Base-by-base conservation (phyloP, 129 eudicot genomes). In the Flaveria trinervia region DNA sequence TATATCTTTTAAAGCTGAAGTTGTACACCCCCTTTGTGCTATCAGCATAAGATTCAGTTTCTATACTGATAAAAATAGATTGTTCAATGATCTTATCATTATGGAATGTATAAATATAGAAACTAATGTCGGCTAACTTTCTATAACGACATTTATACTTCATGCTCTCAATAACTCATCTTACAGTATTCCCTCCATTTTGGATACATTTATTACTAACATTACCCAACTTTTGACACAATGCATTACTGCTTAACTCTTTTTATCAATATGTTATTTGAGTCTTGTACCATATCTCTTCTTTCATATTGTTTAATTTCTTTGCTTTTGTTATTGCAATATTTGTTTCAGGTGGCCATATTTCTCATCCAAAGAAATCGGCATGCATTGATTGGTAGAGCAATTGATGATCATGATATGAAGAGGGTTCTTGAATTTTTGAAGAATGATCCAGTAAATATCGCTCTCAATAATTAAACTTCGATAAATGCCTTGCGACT, bases 341-440 rank as follows among this genome's bases (percentile, higher is more conserved):
- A 45, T 33, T 68, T 59, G 43, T 52, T 17, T 71, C 93, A 94
- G 98, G 98, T 94, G 56, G 98, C 98, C 39, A 89, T 39, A 36
- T 15, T 8, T 20, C 33, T 59, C 33, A 59, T 59, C 36, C 65
- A 59, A 25, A 59, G 65, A 83, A 94, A 94, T 86, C 92, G 98
- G 9, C 98, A 94, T 77, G 98, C 96, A 50, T 75, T 94, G 84
- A 91, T 94, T 87, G 98, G 98, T 74, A 84, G 98, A 83, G 97
- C 98, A 70, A 94, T 94, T 75, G 98, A 94, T 84, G 89, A 91
- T 77, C 82, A 89, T 70, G 98, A 94, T 77, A 94, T 89, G 97
- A 71, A 89, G 82, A 94, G 88, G 75, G 98, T 94, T 82, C 96
- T 94, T 73, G 89, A 86, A 65, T 91, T 94, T 81, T 22, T 59